Evolutionary conservation across 2,329 filamentous ascomycete species (phyloP).

Genomic region (Beauveria sp.): DNA sequence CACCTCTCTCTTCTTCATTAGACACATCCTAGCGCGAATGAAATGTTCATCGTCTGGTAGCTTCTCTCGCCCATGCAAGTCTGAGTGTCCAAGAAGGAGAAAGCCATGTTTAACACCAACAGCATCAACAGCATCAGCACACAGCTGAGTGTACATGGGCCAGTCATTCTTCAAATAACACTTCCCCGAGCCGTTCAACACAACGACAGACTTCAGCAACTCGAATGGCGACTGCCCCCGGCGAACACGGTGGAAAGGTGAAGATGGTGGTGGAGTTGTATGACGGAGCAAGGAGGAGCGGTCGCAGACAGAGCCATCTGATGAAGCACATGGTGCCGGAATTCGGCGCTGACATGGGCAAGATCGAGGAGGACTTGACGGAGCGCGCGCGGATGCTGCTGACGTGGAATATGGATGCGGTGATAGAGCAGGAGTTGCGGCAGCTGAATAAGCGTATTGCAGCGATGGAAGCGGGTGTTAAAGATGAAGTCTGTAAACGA

Average conservation of each 20-base stretch:
- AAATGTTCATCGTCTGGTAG: too few relatives aligned
- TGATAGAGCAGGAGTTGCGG: background rate
- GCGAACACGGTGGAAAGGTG: background rate
- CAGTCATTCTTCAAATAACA: too few relatives aligned
- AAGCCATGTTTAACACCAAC: too few relatives aligned
- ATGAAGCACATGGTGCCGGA: background rate
- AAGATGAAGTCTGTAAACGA: too few relatives aligned
- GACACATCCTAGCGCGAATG: too few relatives aligned
- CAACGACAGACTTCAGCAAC: too few relatives aligned
- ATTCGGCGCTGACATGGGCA: background rate
- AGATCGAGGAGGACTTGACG: background rate
- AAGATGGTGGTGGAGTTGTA: conserved; percentile 28
- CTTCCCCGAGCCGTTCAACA: too few relatives aligned
- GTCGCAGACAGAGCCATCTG: conserved; percentile 20
- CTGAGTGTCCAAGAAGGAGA: too few relatives aligned
- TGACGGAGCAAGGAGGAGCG: conserved; percentile 41
- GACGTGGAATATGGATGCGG: background rate
- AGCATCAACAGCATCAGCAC: too few relatives aligned
- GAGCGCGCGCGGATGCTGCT: background rate
- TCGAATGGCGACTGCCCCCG: background rate
- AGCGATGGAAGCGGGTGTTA: background rate
- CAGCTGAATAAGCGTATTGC: background rate
- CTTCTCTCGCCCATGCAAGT: too few relatives aligned
- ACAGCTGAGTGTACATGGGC: too few relatives aligned
- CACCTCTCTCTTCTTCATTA: too few relatives aligned